Base-by-base conservation (phyloP, 2,329 filamentous ascomycete genomes). In the Pseudogymnoascus sp. region DNA sequence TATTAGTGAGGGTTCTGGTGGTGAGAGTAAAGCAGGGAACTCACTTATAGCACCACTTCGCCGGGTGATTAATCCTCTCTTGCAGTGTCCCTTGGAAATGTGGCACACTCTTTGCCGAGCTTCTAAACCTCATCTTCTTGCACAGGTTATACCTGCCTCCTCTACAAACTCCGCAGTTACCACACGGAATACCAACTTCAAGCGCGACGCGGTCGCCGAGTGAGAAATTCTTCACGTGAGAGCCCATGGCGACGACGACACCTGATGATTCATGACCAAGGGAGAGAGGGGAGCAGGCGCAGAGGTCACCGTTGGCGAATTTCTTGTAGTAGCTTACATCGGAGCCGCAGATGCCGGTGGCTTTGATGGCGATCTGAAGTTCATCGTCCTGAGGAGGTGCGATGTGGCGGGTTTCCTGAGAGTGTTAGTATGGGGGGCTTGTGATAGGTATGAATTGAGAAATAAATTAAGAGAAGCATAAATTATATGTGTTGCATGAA, bases 141-240 rank as follows among this genome's bases (percentile, higher is more conserved):
- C 93, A 97, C 21, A 97, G 85, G 75, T 97, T 96, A 80, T 97
- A 97, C 70, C 86, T 83, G 64, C 93, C 93, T 47, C 83, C 81
- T 68, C 91, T 89, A 80, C 93, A 97, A 69, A 85, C 80, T 61
- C 78, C 75, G 80, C 93, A 97, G 67, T 85, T 83, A 35, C 89
- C 86, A 78, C 93, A 97, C 0, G 92, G 91, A 61, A 90, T 83
- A 59, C 93, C 93, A 14, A 96, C 93, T 80, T 97, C 93, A 47
- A 97, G 80, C n/a, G 93, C 92, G 21, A 97, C 88, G 69, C 90
- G 87, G 77, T 97, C 93, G 64, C 93, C 93, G 8, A 81, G 73
- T 68, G 83, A 78, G 66, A 96, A 83, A 37, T 76, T 77, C 50
- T 78, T 84, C 6, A 91, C 88, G 10, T 78, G 78, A 1, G 81